Conservation (phyloP, 768 basidiomycete species). For the Hirschioporus abietinus region DNA sequence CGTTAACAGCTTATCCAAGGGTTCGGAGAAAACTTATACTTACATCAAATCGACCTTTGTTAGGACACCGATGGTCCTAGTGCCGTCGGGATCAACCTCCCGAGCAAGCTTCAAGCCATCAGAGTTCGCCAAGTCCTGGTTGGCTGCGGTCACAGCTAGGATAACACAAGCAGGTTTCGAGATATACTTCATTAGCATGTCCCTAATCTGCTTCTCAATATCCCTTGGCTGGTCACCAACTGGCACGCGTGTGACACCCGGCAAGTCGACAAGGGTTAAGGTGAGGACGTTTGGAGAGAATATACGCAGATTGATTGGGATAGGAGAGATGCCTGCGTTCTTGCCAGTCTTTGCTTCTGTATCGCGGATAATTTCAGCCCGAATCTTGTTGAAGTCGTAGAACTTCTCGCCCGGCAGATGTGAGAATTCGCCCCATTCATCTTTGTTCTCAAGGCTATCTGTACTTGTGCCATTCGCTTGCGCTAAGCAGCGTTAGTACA, state of each 20-base stretch:
- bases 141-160: constrained; percentile 93
- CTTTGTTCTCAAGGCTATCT: constrained; percentile 78
- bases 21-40: constrained; percentile 26
- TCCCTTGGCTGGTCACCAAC: constrained; percentile 96
- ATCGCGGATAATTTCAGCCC: constrained; percentile 93
- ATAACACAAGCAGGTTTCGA: constrained; percentile 94
- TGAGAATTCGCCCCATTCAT: constrained; percentile 99
- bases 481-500: constrained; percentile 2
- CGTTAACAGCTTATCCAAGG: not conserved
- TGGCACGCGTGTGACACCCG: constrained; percentile 92
- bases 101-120: constrained; percentile 95
- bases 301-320: constrained; percentile 95
- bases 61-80: constrained; percentile 94
- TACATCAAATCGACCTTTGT: constrained; percentile 99
- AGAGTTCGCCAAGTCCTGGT: constrained; percentile 96
- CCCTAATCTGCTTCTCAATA: constrained; percentile 95
- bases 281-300: constrained; percentile 97
- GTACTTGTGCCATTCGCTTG: constrained; percentile 22
- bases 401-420: constrained; percentile 97
- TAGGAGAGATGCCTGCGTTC: constrained; percentile 96
- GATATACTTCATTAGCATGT: constrained; percentile 96
- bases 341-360: constrained; percentile 98
- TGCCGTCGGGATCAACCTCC: constrained; percentile 96
- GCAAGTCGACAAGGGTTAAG: constrained; percentile 94
- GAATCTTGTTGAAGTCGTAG: constrained; percentile 95